These are phyloP conservation scores for Solanum commersonii DNA, from an alignment of 257 asterid species.

Conservation along the genomic window DNA sequence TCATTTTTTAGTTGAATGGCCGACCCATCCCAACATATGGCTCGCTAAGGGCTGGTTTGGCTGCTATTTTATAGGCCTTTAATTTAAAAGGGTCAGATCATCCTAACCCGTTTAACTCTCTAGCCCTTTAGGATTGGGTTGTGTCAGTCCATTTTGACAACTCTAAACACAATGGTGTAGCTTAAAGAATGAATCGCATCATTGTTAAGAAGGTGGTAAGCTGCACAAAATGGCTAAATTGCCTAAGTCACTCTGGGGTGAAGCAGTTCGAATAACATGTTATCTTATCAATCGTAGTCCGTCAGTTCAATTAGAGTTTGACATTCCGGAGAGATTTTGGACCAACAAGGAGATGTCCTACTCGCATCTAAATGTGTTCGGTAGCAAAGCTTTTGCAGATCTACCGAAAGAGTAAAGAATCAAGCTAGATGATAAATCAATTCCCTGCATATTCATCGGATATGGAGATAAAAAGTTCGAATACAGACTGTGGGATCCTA, in stretches of 20 bases:
- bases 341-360: background rate
- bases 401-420: too few relatives aligned
- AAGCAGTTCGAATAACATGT: background rate
- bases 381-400: background rate
- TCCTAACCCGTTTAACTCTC: background rate
- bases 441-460: background rate
- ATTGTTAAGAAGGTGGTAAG: background rate
- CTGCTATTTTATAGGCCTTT: background rate
- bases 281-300: background rate
- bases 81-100: background rate
- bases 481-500: background rate
- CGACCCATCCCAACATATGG: background rate
- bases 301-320: too few relatives aligned
- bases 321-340: too few relatives aligned
- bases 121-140: background rate
- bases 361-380: background rate
- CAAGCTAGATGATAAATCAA: background rate
- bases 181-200: background rate
- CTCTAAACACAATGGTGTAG: background rate
- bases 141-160: background rate
- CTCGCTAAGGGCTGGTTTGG: accelerated
- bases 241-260: background rate
- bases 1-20: background rate
- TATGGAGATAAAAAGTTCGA: too few relatives aligned
- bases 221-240: background rate